phyloP scores from a whole-genome alignment of 169 alveolate species.

The Plasmodium gonderi region DNA sequence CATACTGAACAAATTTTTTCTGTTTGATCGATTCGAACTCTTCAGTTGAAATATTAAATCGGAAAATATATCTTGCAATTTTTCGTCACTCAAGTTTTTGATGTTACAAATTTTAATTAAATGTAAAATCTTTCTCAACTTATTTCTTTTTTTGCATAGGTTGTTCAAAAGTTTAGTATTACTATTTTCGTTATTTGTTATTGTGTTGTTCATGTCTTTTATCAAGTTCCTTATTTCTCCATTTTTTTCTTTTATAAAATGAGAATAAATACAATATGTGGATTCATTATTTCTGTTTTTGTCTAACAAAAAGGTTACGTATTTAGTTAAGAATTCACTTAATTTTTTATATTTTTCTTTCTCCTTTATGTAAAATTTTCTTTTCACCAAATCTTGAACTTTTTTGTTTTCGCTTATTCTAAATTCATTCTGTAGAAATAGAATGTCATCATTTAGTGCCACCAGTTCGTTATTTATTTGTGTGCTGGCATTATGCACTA shows the following conservation, averaged over 20 bases:
- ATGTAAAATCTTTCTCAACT: conserved; percentile 1
- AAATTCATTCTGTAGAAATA: conserved; percentile 4
- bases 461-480: conserved; percentile 32
- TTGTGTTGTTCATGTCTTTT: neutral
- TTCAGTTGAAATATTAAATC: conserved; percentile 26
- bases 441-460: conserved; percentile 37
- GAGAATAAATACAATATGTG: neutral
- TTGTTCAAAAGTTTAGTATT: neutral
- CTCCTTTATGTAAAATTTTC: conserved; percentile 5
- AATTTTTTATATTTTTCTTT: conserved; percentile 23
- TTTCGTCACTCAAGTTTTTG: conserved; percentile 14
- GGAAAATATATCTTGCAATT: conserved; percentile 15
- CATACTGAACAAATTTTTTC: neutral
- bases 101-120: neutral
- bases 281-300: neutral
- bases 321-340: conserved; percentile 20
- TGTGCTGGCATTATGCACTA: conserved; percentile 46
- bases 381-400: neutral
- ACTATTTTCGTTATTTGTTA: neutral
- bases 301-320: conserved; percentile 21
- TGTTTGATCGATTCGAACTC: neutral
- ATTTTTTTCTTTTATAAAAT: neutral
- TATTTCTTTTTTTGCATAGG: conserved; percentile 29
- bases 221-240: neutral
- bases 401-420: neutral